A percentile compares a stretch with the other conserved stretches of the same genome.
These are phyloP conservation scores for Saccharomycopsis olivae DNA, from an alignment of 805 yeast genomes.

Conservation along the genomic window DNA sequence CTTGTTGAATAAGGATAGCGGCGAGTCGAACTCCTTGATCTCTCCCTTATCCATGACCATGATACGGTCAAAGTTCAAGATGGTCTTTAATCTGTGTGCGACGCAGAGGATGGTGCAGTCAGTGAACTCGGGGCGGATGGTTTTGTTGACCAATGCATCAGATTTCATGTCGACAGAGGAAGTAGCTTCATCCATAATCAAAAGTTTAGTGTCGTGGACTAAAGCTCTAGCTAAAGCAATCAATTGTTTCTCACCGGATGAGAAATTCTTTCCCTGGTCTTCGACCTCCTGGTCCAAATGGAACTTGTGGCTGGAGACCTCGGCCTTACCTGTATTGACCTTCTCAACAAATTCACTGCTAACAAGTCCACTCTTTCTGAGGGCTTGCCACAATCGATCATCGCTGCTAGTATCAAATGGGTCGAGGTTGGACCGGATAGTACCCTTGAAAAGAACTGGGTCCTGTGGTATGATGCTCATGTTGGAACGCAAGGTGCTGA, in stretches of 20 bases:
- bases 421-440: constrained; percentile 65
- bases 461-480: constrained; percentile 83
- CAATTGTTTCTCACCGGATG: constrained; percentile 58
- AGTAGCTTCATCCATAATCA: constrained; percentile 79
- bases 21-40: constrained; percentile 51
- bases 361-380: constrained; percentile 44
- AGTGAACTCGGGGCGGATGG: constrained; percentile 55
- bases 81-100: constrained; percentile 75
- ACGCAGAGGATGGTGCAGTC: constrained; percentile 72
- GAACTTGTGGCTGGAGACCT: constrained; percentile 31
- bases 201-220: constrained; percentile 58
- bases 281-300: constrained; percentile 47
- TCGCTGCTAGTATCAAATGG: constrained; percentile 58
- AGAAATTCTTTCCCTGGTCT: constrained; percentile 54
- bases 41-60: constrained; percentile 61
- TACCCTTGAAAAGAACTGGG: constrained; percentile 74
- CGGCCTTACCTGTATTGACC: constrained; percentile 2
- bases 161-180: constrained; percentile 78
- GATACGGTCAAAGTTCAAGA: constrained; percentile 57
- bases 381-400: constrained; percentile 54
- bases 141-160: constrained; percentile 66
- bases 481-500: constrained; percentile 54
- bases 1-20: constrained; percentile 35
- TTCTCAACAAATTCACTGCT: constrained; percentile 27
- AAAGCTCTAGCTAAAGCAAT: constrained; percentile 77